Evolutionary conservation across 2,329 filamentous ascomycete genomes (phyloP).

Genomic region (Tolypocladium ovalisporum): DNA sequence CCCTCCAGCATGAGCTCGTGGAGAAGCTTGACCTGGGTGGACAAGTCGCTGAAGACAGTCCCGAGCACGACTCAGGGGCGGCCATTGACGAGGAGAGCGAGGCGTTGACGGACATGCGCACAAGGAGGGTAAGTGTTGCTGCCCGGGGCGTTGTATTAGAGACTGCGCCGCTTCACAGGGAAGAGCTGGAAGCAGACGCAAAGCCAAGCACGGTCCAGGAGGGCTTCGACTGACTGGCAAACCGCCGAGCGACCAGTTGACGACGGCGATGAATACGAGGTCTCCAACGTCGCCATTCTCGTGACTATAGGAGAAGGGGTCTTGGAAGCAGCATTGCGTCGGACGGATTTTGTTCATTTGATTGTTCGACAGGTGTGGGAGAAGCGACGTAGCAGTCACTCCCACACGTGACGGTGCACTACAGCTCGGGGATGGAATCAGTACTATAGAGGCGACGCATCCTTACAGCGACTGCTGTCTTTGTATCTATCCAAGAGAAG

Average conservation of each 20-base stretch:
- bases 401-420: background rate
- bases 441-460: background rate
- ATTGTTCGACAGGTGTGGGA: background rate
- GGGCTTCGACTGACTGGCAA: constrained; percentile 31
- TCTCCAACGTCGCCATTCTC: background rate
- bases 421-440: background rate
- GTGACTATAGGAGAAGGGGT: background rate
- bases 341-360: background rate
- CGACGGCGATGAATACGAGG: background rate
- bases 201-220: constrained; percentile 15
- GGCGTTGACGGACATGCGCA: constrained; percentile 37
- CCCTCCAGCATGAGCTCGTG: constrained; percentile 38
- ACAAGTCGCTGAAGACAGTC: constrained; percentile 22
- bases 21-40: constrained; percentile 29
- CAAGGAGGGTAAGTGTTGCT: constrained; percentile 45
- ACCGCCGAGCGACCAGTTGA: background rate
- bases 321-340: background rate
- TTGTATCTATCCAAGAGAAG: background rate
- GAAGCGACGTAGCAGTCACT: background rate
- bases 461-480: background rate
- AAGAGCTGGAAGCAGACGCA: constrained; percentile 12
- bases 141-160: constrained; percentile 34
- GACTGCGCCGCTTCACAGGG: constrained; percentile 33
- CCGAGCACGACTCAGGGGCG: constrained; percentile 32
- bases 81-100: constrained; percentile 43